These are phyloP conservation scores for Coniosporium uncinatum DNA, from an alignment of 2,329 filamentous ascomycete genomes.

Conservation along the genomic window DNA sequence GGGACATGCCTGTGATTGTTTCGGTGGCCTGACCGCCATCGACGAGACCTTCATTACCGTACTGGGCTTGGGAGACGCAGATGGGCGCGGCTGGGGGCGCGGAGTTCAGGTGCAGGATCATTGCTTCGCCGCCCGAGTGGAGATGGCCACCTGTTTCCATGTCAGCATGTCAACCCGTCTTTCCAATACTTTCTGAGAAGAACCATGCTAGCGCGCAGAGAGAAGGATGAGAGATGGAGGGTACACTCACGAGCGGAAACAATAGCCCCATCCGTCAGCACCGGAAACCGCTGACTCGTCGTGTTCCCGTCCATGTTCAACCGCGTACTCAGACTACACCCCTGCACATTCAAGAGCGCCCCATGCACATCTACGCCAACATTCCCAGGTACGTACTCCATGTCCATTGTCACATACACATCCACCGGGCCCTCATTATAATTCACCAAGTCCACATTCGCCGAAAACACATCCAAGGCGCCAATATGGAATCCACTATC, in stretches of 20 bases:
- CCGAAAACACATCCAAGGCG: not conserved
- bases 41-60: conserved; percentile 1
- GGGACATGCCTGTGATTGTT: conserved; percentile 3
- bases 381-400: conserved; percentile 4
- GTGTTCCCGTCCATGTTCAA: no score
- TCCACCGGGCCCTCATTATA: not conserved
- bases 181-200: no score
- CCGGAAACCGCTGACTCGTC: no score
- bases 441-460: conserved; percentile 2
- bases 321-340: no score
- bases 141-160: no score
- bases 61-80: conserved; percentile 4
- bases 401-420: conserved; percentile 3
- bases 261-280: no score
- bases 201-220: no score
- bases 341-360: not conserved
- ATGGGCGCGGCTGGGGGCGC: no score
- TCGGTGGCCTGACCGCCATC: conserved; percentile 2
- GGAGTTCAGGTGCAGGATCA: conserved; percentile 3
- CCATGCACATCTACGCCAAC: not conserved
- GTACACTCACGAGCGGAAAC: no score
- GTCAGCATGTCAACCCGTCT: no score
- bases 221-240: no score
- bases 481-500: conserved; percentile 3
- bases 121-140: conserved; percentile 3